Conservation (phyloP, 2,329 filamentous ascomycete genomes). For the Amauroascus verrucosus region DNA sequence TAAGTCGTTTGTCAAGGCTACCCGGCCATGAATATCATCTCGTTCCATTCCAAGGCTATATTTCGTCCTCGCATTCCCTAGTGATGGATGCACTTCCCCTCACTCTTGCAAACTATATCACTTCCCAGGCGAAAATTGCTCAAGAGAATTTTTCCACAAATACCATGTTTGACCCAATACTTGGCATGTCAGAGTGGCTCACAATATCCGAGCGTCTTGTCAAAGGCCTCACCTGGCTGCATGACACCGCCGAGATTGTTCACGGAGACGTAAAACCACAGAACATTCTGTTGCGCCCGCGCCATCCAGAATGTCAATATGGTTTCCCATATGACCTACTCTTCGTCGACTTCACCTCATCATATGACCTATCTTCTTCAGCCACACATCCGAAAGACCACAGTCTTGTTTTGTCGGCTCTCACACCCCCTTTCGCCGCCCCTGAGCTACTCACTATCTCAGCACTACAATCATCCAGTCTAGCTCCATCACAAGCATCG, state of each 20-base stretch:
- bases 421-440: conserved; percentile 38
- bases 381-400: conserved; percentile 10
- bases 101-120: conserved; percentile 34
- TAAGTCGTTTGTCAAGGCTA: conserved; percentile 31
- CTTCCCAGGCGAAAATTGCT: conserved; percentile 24
- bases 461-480: conserved; percentile 24
- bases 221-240: conserved; percentile 36
- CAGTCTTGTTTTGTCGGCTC: conserved; percentile 25
- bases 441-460: conserved; percentile 35
- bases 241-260: conserved; percentile 31
- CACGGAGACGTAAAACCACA: conserved; percentile 42
- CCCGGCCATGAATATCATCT: conserved; percentile 29
- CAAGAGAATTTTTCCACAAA: conserved; percentile 28
- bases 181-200: conserved; percentile 33
- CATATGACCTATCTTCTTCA: conserved; percentile 14
- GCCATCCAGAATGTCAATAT: conserved; percentile 12
- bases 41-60: conserved; percentile 38
- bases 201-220: conserved; percentile 34
- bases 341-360: conserved; percentile 38
- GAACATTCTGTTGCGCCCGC: conserved; percentile 34
- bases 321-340: conserved; percentile 34
- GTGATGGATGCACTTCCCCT: conserved; percentile 38
- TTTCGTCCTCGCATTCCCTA: conserved; percentile 30
- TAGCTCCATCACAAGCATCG: conserved; percentile 30
- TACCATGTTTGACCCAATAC: conserved; percentile 39